phyloP scores from a whole-genome alignment of 345 rosid species.

The Abelmoschus esculentus region DNA sequence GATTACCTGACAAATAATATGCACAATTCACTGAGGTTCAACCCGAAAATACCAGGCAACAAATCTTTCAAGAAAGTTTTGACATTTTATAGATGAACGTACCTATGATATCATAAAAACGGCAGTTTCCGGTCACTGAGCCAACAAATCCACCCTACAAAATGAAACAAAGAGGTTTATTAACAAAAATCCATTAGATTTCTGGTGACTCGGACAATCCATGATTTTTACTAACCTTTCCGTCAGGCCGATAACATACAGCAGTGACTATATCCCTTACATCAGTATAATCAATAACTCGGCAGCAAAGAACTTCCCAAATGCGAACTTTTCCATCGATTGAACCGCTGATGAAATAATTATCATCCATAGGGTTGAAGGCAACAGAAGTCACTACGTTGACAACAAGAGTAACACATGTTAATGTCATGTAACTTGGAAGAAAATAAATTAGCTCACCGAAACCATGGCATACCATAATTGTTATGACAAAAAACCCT shows the following conservation, averaged over 20 bases:
- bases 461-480: slow-evolving; percentile 21
- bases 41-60: background rate
- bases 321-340: slow-evolving; percentile 55
- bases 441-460: background rate
- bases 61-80: background rate
- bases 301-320: slow-evolving; percentile 44
- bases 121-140: slow-evolving; percentile 44
- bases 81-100: slow-evolving; percentile 10
- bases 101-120: slow-evolving; percentile 44
- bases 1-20: slow-evolving; percentile 25
- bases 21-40: no score
- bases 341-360: slow-evolving; percentile 44
- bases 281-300: slow-evolving; percentile 44
- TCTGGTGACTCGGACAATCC: background rate
- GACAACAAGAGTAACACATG: background rate
- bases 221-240: slow-evolving; percentile 30
- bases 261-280: slow-evolving; percentile 53
- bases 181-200: background rate
- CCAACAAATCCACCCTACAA: slow-evolving; percentile 54
- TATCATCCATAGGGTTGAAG: slow-evolving; percentile 41
- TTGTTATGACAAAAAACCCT: slow-evolving; percentile 43
- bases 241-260: slow-evolving; percentile 42
- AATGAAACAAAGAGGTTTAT: background rate
- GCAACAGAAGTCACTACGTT: slow-evolving; percentile 42
- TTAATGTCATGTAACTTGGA: background rate